phyloP scores from a whole-genome alignment of 1,139 yeast genomes.

The Cylindricascospora bacillispora region DNA sequence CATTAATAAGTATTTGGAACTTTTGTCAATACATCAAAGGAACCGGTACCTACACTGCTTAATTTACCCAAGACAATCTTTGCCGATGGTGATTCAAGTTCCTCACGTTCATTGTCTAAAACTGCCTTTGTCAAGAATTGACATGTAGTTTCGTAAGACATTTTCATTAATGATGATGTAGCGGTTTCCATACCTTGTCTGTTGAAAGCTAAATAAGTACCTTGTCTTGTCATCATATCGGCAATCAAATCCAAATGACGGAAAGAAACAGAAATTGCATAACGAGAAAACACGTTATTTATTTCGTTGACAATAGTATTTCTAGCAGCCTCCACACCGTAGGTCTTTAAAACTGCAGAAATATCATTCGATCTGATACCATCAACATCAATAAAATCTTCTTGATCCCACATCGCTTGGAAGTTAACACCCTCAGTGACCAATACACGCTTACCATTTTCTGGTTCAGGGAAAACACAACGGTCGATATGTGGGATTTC shows the following conservation, averaged over 20 bases:
- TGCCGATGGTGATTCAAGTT: constrained; percentile 88
- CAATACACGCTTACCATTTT: constrained; percentile 55
- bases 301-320: constrained; percentile 94
- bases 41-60: constrained; percentile 90
- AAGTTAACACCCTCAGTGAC: constrained; percentile 98
- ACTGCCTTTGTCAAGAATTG: constrained; percentile 96
- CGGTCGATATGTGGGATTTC: constrained; percentile 88
- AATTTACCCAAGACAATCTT: constrained; percentile 87
- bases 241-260: constrained; percentile 96
- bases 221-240: constrained; percentile 99
- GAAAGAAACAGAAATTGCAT: constrained; percentile 84
- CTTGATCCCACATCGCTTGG: constrained; percentile 97
- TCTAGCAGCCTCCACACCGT: constrained; percentile 98
- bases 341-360: constrained; percentile 76
- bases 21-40: constrained; percentile 74
- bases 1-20: constrained; percentile 31
- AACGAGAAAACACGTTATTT: constrained; percentile 89
- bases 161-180: constrained; percentile 93
- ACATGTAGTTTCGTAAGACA: constrained; percentile 98
- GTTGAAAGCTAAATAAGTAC: constrained; percentile 89
- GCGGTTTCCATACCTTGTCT: constrained; percentile 96
- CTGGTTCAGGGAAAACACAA: constrained; percentile 75
- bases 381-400: constrained; percentile 80
- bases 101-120: constrained; percentile 80
- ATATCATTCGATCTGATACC: constrained; percentile 86